These are phyloP conservation scores for Colletotrichum eremochloae DNA, from an alignment of 2,329 filamentous ascomycete genomes.

Conservation along the genomic window DNA sequence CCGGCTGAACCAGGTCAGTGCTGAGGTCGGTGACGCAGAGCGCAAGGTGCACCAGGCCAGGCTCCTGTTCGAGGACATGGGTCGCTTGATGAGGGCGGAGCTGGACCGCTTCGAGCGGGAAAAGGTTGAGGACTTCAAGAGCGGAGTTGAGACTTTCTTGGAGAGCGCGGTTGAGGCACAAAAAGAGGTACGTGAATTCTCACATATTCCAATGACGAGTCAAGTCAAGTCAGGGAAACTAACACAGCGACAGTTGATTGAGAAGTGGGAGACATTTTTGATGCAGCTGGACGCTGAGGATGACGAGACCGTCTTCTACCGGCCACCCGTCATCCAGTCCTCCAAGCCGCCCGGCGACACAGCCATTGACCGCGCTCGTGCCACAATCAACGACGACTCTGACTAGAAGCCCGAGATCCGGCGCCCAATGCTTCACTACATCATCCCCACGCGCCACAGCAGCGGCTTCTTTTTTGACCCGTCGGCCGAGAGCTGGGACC, in stretches of 20 bases:
- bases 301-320: conserved; percentile 78
- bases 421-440: conserved; percentile 27
- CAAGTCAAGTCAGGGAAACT: conserved; percentile 29
- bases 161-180: conserved; percentile 98
- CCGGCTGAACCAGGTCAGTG: conserved; percentile 89
- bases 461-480: conserved; percentile 24
- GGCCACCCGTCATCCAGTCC: conserved; percentile 69
- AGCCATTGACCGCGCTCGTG: conserved; percentile 71
- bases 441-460: conserved; percentile 28
- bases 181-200: conserved; percentile 81
- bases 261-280: conserved; percentile 98
- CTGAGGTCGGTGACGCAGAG: conserved; percentile 95
- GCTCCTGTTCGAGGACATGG: conserved; percentile 97
- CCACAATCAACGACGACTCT: conserved; percentile 71
- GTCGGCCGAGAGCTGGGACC: conserved; percentile 8
- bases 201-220: neutral
- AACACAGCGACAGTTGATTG: conserved; percentile 67
- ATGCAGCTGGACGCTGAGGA: conserved; percentile 96
- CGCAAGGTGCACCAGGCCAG: conserved; percentile 91
- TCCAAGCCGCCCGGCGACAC: conserved; percentile 66
- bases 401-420: conserved; percentile 56
- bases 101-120: conserved; percentile 95
- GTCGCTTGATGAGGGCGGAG: conserved; percentile 89
- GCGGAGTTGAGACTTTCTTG: conserved; percentile 95
- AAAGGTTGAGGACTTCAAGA: conserved; percentile 99